Percentiles rank a stretch among this genome's conserved stretches.
Evolutionary conservation across 2,329 filamentous ascomycete genomes (phyloP).

Genomic region (Epichloe sibirici): DNA sequence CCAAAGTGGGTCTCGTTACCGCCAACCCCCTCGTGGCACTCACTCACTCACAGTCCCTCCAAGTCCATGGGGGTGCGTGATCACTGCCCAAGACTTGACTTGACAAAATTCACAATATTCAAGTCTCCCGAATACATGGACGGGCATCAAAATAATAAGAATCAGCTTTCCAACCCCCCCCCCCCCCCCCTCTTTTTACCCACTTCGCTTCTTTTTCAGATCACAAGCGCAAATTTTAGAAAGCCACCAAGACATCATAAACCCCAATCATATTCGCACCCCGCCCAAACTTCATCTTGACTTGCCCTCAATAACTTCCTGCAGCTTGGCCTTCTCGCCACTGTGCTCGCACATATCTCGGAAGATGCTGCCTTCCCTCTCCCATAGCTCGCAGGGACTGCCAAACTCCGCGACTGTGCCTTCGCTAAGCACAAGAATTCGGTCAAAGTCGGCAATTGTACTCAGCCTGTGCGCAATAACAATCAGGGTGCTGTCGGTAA

Average conservation of each 20-base stretch:
- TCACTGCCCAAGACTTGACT: too few species aligned
- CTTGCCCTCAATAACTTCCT: conserved; percentile 29
- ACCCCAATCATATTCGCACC: neutral
- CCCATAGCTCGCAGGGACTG: conserved; percentile 49
- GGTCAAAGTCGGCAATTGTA: conserved; percentile 67
- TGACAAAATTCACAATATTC: too few species aligned
- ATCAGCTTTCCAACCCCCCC: too few species aligned
- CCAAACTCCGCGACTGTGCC: conserved; percentile 58
- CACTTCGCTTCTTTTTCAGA: too few species aligned
- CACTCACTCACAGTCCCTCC: too few species aligned
- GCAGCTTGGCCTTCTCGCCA: conserved; percentile 43
- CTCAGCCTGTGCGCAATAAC: conserved; percentile 67
- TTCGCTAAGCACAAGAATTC: conserved; percentile 58
- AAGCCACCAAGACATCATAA: neutral
- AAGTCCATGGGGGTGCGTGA: too few species aligned
- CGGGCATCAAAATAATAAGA: too few species aligned
- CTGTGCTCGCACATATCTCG: conserved; percentile 51
- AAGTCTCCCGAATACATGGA: too few species aligned
- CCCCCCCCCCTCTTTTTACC: too few species aligned
- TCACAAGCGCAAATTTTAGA: neutral
- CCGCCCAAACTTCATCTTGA: neutral
- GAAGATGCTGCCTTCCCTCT: conserved; percentile 40
- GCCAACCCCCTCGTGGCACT: too few species aligned
- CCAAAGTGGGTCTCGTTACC: too few species aligned
- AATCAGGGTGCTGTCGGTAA: conserved; percentile 53